Evolutionary conservation across 225 moss, liverwort and hornwort species (phyloP), one percentile per base, ranked within the genome.

Genomic region (Bryoerythrophyllum caledonicum): DNA sequence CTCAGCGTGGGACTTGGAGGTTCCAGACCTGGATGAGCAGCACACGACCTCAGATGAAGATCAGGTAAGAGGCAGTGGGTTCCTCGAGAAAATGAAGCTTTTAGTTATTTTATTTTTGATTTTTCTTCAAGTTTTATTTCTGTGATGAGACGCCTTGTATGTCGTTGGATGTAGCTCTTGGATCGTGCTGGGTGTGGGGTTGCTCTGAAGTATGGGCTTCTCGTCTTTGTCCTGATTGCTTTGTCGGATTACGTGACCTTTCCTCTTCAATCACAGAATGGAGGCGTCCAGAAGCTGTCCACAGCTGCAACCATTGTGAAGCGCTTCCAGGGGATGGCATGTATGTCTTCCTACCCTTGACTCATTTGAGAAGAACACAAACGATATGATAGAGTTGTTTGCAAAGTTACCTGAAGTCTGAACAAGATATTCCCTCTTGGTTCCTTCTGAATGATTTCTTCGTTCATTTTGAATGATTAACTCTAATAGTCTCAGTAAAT

Each of bases 291-390:
- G 46, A 99, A 95, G 82, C 65, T 93, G 49, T 93, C 95, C 54
- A 75, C 92, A 15, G 96, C 96, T 64, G 95, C 91, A 70, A 90
- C 84, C 19, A 88, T 99, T 55, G 90, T 94, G 70, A 99, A 93
- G 79, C 91, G 99, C 63, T 85, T 99, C 61, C 99, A 95, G 30
- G 99, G 85, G 11, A 90, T 94, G 65, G 84, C 94, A 76, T 73
- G 86, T 83, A 61, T 25, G 46, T 68, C 72, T 7, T 10, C 24
- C 17, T 25, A 41, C 25, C 56, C 23, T 16, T 2, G 21, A 68
- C 20, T 12, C 51, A 35, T 23, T 27, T 74, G 26, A 44, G 60
- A 44, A 34, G 15, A 52, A 52, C n/a, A 12, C 5, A 54, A 41
- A 58, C 43, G 71, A 43, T 60, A 10, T 19, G 48, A 17, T 49